Percentiles rank a stretch among this genome's conserved stretches.
phyloP scores from a whole-genome alignment of 768 basidiomycete genomes.

The Mycena amicta region DNA sequence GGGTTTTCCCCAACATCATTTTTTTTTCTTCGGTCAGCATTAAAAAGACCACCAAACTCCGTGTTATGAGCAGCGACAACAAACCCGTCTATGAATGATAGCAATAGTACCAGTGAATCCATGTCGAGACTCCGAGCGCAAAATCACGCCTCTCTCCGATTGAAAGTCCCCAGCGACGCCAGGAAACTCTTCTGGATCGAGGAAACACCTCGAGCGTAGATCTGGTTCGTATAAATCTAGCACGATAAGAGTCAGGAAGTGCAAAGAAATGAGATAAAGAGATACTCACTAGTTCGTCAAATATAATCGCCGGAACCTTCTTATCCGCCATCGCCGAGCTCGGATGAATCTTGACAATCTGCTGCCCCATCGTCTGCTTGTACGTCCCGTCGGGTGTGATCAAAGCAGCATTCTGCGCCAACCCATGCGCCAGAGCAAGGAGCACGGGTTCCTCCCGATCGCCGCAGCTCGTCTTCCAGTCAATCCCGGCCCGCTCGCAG shows the following conservation, averaged over 20 bases:
- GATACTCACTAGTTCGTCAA: slow-evolving; percentile 83
- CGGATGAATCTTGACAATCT: slow-evolving; percentile 90
- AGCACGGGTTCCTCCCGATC: slow-evolving; percentile 72
- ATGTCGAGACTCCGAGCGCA: no score
- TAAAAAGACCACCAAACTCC: no score
- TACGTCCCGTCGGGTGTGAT: slow-evolving; percentile 86
- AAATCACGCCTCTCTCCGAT: slow-evolving; percentile 31
- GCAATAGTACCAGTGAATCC: background rate
- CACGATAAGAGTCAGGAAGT: background rate
- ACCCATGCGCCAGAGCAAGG: slow-evolving; percentile 71
- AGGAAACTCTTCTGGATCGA: slow-evolving; percentile 66
- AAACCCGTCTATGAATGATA: background rate
- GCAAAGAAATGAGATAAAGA: background rate
- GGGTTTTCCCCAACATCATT: no score
- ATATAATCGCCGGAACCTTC: slow-evolving; percentile 85
- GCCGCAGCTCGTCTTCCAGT: slow-evolving; percentile 59
- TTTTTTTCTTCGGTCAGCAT: no score
- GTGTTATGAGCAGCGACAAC: no score
- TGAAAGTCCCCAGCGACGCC: slow-evolving; percentile 35
- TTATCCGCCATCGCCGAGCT: slow-evolving; percentile 80
- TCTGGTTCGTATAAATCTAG: slow-evolving; percentile 80
- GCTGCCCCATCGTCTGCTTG: slow-evolving; percentile 74
- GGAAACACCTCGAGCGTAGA: slow-evolving; percentile 93
- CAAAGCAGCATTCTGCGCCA: slow-evolving; percentile 83
- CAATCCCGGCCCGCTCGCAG: slow-evolving; percentile 62